Evolutionary conservation across 2,329 filamentous ascomycete species (phyloP).

Genomic region (Aureobasidium sp.): DNA sequence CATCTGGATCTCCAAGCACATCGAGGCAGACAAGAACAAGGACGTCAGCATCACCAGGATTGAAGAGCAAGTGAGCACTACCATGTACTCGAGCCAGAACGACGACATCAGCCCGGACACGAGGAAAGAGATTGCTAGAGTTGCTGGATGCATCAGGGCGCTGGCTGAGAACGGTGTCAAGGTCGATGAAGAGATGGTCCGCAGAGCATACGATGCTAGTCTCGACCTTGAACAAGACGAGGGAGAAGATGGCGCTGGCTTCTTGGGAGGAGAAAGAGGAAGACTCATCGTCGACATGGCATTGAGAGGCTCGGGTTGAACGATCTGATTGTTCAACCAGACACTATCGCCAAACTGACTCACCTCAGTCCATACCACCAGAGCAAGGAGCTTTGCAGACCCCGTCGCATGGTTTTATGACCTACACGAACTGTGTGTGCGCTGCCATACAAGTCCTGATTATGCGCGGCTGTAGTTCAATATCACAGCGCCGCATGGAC

Average conservation of each 20-base stretch:
- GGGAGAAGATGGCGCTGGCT: conserved; percentile 41
- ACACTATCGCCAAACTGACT: background rate
- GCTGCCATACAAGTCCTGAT: background rate
- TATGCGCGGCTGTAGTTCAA: background rate
- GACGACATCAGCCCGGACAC: conserved; percentile 70
- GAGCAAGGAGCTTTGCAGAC: background rate
- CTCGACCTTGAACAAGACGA: conserved; percentile 63
- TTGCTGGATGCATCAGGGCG: conserved; percentile 72
- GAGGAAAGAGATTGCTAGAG: conserved; percentile 77
- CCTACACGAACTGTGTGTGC: background rate
- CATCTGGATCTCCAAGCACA: conserved; percentile 86
- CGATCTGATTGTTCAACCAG: background rate
- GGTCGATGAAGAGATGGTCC: conserved; percentile 86
- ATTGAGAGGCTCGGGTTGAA: conserved; percentile 14
- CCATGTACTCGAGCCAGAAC: conserved; percentile 92
- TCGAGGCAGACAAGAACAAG: conserved; percentile 48
- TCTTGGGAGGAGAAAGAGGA: conserved; percentile 31
- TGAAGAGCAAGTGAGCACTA: conserved; percentile 77
- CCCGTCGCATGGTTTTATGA: background rate
- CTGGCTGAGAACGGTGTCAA: conserved; percentile 73
- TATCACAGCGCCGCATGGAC: background rate
- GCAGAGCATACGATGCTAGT: conserved; percentile 71
- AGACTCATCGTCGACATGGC: conserved; percentile 30
- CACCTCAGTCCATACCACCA: background rate
- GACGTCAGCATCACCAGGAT: conserved; percentile 67